These are phyloP conservation scores for Lasiosphaeria ovina DNA, from an alignment of 495 filamentous ascomycete genomes.

Conservation along the genomic window DNA sequence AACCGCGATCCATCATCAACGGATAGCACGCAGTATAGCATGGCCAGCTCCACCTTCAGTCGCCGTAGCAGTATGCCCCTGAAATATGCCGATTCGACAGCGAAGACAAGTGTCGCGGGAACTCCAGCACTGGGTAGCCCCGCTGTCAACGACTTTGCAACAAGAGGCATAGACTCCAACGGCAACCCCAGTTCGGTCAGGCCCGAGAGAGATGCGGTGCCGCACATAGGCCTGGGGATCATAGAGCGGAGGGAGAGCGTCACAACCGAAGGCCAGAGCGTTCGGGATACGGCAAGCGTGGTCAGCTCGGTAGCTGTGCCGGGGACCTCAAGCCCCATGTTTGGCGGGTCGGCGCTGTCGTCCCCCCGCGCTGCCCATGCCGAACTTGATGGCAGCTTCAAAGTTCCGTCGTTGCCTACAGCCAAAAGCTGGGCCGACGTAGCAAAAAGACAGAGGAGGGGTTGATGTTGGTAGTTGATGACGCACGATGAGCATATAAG, in stretches of 20 bases:
- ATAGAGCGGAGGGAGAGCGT: conserved; percentile 24
- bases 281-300: conserved; percentile 20
- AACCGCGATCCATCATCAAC: conserved; percentile 32
- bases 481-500: no score
- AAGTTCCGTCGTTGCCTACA: conserved; percentile 30
- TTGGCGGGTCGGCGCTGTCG: conserved; percentile 21
- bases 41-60: conserved; percentile 33
- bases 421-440: conserved; percentile 37
- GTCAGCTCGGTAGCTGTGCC: conserved; percentile 13
- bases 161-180: conserved; percentile 6
- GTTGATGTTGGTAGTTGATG: no score
- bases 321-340: conserved; percentile 16
- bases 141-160: conserved; percentile 1
- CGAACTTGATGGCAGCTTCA: conserved; percentile 10
- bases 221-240: conserved; percentile 17
- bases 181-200: background rate
- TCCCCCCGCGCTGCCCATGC: conserved; percentile 24
- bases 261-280: conserved; percentile 5
- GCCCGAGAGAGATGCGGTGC: conserved; percentile 3
- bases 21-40: conserved; percentile 36
- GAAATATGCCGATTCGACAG: conserved; percentile 13
- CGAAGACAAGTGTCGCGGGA: conserved; percentile 22
- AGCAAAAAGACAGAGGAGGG: conserved; percentile 13
- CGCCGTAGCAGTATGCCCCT: conserved; percentile 12
- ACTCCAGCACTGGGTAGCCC: conserved; percentile 24